Evolutionary conservation across 495 filamentous ascomycete genomes (phyloP).

Genomic region (Penicillium odoratum): DNA sequence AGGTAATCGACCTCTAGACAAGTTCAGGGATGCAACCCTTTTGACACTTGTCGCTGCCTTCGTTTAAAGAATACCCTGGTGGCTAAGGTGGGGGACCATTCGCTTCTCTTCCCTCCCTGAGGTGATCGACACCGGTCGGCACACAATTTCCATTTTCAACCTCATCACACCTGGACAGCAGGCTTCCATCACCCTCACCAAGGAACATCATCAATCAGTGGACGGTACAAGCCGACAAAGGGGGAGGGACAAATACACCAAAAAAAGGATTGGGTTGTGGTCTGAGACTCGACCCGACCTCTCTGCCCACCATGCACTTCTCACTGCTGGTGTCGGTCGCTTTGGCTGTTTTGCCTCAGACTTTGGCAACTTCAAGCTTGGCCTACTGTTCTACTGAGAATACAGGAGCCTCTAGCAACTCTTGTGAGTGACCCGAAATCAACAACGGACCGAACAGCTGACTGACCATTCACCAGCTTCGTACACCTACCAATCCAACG

Average conservation of each 20-base stretch:
- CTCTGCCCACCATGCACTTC: conserved; percentile 19
- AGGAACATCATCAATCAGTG: not conserved
- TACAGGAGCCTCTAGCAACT: conserved; percentile 38
- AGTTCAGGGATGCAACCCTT: conserved; percentile 12
- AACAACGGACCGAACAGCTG: not conserved
- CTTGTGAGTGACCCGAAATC: conserved; percentile 28
- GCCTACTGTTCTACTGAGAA: conserved; percentile 49
- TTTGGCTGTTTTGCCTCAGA: conserved; percentile 18
- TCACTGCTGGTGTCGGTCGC: conserved; percentile 10
- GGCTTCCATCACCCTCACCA: conserved; percentile 1
- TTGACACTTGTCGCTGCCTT: conserved; percentile 11
- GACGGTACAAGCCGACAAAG: not conserved
- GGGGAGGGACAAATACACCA: not conserved
- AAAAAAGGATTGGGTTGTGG: not conserved
- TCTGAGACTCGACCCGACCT: conserved; percentile 9
- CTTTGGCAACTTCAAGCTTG: conserved; percentile 24
- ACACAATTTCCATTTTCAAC: conserved; percentile 10
- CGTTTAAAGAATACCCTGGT: not conserved
- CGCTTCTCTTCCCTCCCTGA: not conserved
- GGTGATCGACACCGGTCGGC: conserved; percentile 27
- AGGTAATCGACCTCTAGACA: not conserved
- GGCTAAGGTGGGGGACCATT: conserved; percentile 17
- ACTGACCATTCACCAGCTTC: conserved; percentile 38
- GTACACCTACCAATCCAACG: conserved; percentile 65
- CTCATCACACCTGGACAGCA: not conserved